phyloP scores from a whole-genome alignment of 2,329 filamentous ascomycete species.

The Penicillium olsonii region DNA sequence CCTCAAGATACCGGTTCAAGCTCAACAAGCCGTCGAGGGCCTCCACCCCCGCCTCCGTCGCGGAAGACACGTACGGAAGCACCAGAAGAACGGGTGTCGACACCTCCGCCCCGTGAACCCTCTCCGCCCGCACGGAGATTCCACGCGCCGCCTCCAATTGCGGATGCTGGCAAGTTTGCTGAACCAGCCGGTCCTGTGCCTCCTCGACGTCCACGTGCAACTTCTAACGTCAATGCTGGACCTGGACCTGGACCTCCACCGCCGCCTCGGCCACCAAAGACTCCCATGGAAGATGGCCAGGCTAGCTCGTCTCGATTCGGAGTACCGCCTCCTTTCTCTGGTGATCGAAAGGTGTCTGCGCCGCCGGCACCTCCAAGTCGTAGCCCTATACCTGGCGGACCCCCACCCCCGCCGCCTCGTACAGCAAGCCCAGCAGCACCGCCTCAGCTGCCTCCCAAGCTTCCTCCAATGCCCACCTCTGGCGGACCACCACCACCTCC shows the following conservation, averaged over 20 bases:
- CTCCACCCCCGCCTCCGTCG: constrained; percentile 60
- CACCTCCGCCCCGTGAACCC: constrained; percentile 65
- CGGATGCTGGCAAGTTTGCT: constrained; percentile 86
- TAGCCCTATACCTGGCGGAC: constrained; percentile 57
- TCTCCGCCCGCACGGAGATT: constrained; percentile 64
- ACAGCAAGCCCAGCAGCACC: constrained; percentile 44
- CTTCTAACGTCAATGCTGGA: constrained; percentile 50
- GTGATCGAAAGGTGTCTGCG: constrained; percentile 61
- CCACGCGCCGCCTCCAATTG: constrained; percentile 80
- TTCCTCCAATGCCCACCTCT: constrained; percentile 37
- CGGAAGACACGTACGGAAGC: constrained; percentile 47
- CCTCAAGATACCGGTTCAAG: constrained; percentile 63
- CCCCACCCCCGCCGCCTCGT: constrained; percentile 66
- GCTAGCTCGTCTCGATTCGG: constrained; percentile 59
- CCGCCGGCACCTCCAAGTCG: constrained; percentile 76
- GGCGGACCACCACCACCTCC: constrained; percentile 62
- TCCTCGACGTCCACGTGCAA: constrained; percentile 52
- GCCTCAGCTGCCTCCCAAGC: constrained; percentile 54
- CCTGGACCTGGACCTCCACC: constrained; percentile 60
- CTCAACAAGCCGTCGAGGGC: constrained; percentile 55
- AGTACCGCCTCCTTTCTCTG: constrained; percentile 77
- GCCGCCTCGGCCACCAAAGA: constrained; percentile 69
- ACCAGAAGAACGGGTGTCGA: constrained; percentile 59
- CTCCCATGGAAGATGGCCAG: constrained; percentile 65
- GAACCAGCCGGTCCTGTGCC: constrained; percentile 52